Conservation (phyloP, 2,329 filamentous ascomycete genomes). For the Diplocarpon rosae region DNA sequence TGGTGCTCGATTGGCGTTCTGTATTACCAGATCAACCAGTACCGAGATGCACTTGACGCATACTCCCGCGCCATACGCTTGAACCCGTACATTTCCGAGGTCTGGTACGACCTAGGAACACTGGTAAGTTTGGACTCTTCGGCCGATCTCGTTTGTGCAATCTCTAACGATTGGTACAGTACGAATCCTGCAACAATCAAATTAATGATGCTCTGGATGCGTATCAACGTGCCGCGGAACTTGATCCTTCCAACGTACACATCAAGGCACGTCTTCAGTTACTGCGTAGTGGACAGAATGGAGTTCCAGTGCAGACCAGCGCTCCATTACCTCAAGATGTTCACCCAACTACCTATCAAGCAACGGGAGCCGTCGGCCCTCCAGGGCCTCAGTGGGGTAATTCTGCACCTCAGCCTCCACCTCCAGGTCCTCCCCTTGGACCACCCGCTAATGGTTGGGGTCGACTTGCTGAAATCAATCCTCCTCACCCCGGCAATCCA, state of each 20-base stretch:
- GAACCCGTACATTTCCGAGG: slow-evolving; percentile 96
- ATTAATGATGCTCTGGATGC: slow-evolving; percentile 93
- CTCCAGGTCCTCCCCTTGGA: slow-evolving; percentile 32
- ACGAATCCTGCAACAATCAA: slow-evolving; percentile 98
- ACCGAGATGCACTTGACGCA: slow-evolving; percentile 91
- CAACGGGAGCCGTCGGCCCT: slow-evolving; percentile 68
- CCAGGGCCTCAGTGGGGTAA: slow-evolving; percentile 85
- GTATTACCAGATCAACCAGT: slow-evolving; percentile 99
- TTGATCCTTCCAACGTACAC: slow-evolving; percentile 86
- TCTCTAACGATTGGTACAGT: slow-evolving; percentile 39
- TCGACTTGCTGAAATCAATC: slow-evolving; percentile 69
- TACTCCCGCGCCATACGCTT: slow-evolving; percentile 93
- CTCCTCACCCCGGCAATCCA: slow-evolving; percentile 67
- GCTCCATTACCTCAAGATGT: slow-evolving; percentile 92
- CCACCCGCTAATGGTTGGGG: slow-evolving; percentile 40
- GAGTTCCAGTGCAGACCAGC: slow-evolving; percentile 57
- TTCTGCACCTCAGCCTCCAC: slow-evolving; percentile 55
- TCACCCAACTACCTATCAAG: slow-evolving; percentile 87
- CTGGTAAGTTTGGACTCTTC: slow-evolving; percentile 50
- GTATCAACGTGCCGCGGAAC: slow-evolving; percentile 85
- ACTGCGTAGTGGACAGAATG: slow-evolving; percentile 69
- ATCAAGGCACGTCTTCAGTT: slow-evolving; percentile 92
- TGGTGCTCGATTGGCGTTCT: slow-evolving; percentile 99
- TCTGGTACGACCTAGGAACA: slow-evolving; percentile 97
- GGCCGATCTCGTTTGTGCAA: slow-evolving; percentile 16